Evolutionary conservation across 2,329 filamentous ascomycete genomes (phyloP).

Genomic region (Scorias spongiosa): DNA sequence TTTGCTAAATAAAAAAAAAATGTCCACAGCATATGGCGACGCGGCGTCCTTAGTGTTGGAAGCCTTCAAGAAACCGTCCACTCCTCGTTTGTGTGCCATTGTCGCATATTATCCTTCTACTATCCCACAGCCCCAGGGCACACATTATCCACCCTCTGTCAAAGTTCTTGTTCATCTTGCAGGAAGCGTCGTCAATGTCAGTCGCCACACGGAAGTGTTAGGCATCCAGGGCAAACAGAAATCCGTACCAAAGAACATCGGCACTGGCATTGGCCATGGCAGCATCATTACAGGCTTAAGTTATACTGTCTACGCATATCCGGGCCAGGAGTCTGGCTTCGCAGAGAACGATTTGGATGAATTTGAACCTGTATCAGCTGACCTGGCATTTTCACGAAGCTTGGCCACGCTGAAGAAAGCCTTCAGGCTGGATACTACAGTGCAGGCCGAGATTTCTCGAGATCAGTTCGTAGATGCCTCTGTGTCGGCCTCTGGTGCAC

Average conservation of each 20-base stretch:
- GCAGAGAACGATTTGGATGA: slow-evolving; percentile 56
- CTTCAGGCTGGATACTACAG: slow-evolving; percentile 32
- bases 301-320: slow-evolving; percentile 39
- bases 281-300: slow-evolving; percentile 27
- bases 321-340: slow-evolving; percentile 46
- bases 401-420: slow-evolving; percentile 44
- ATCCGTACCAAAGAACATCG: slow-evolving; percentile 33
- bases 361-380: slow-evolving; percentile 47
- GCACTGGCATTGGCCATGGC: slow-evolving; percentile 36
- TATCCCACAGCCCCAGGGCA: slow-evolving; percentile 37
- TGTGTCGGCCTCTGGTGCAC: slow-evolving; percentile 18
- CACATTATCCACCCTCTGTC: slow-evolving; percentile 27
- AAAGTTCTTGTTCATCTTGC: slow-evolving; percentile 44
- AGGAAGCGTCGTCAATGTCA: slow-evolving; percentile 33
- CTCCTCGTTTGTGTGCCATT: slow-evolving; percentile 42
- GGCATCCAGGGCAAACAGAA: slow-evolving; percentile 38
- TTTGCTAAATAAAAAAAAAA: not conserved
- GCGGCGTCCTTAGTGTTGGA: slow-evolving; percentile 46
- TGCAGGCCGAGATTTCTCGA: slow-evolving; percentile 29
- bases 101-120: slow-evolving; percentile 48
- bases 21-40: slow-evolving; percentile 40
- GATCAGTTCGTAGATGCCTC: slow-evolving; percentile 20
- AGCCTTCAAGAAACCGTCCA: slow-evolving; percentile 38
- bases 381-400: slow-evolving; percentile 55
- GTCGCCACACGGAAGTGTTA: slow-evolving; percentile 33